These are phyloP conservation scores for Tricholomella constricta DNA, from an alignment of 768 basidiomycete species.

Conservation along the genomic window DNA sequence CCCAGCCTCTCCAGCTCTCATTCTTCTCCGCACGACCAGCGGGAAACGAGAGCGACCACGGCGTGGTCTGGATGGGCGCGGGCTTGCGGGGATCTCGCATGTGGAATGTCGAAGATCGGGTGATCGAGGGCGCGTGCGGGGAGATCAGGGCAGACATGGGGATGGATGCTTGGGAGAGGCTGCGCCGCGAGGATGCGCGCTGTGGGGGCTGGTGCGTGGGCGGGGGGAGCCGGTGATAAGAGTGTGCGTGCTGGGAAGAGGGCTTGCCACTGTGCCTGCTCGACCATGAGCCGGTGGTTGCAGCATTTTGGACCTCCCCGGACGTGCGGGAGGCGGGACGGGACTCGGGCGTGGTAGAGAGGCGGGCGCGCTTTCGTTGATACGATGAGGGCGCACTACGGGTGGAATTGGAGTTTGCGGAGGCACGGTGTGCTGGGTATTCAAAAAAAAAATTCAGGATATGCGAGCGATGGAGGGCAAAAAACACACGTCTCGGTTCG, in stretches of 20 bases:
- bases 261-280: constrained; percentile 34
- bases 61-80: constrained; percentile 55
- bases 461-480: too few species aligned
- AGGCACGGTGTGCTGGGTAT: constrained; percentile 52
- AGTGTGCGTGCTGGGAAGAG: constrained; percentile 21
- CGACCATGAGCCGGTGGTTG: constrained; percentile 49
- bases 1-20: constrained; percentile 39
- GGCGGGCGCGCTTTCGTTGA: constrained; percentile 67
- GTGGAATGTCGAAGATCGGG: constrained; percentile 61
- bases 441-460: too few species aligned
- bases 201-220: constrained; percentile 18
- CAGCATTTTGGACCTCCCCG: constrained; percentile 36
- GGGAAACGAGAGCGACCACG: constrained; percentile 60
- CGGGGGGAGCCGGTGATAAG: constrained; percentile 21
- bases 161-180: constrained; percentile 72
- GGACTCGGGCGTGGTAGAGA: constrained; percentile 46
- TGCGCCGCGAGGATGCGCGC: constrained; percentile 48
- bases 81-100: constrained; percentile 82
- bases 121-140: constrained; percentile 75
- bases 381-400: constrained; percentile 66
- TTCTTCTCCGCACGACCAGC: constrained; percentile 31
- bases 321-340: constrained; percentile 37
- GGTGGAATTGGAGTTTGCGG: constrained; percentile 44
- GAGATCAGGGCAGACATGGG: constrained; percentile 78
- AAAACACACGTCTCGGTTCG: constrained; percentile 58